These are phyloP conservation scores for Pythium oligandrum DNA, from an alignment of 352 stramenopile species.

Conservation along the genomic window DNA sequence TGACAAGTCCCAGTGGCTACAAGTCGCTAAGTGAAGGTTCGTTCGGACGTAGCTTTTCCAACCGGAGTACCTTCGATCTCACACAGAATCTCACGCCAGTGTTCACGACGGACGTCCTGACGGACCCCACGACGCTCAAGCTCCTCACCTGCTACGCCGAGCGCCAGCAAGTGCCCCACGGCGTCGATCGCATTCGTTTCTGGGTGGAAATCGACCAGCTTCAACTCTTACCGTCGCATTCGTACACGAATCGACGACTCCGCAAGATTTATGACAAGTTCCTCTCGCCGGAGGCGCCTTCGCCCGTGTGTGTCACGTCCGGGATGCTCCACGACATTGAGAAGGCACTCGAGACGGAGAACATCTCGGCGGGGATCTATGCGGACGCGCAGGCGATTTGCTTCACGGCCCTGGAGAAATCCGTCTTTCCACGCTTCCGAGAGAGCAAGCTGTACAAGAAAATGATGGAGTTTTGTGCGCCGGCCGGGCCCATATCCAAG, in stretches of 20 bases:
- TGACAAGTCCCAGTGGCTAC: not conserved
- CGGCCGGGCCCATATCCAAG: not conserved
- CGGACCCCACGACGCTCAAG: conserved; percentile 65
- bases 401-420: conserved; percentile 59
- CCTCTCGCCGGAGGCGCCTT: conserved; percentile 57
- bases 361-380: conserved; percentile 71
- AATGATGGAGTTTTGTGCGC: conserved; percentile 71
- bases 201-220: conserved; percentile 82
- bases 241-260: conserved; percentile 73
- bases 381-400: conserved; percentile 59
- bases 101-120: conserved; percentile 78
- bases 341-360: conserved; percentile 48
- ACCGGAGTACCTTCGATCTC: conserved; percentile 34
- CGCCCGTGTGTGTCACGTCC: conserved; percentile 66
- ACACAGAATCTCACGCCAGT: conserved; percentile 69
- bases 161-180: conserved; percentile 46
- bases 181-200: conserved; percentile 64
- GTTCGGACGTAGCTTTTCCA: not conserved
- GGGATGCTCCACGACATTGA: conserved; percentile 72
- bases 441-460: conserved; percentile 73
- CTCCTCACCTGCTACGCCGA: conserved; percentile 64
- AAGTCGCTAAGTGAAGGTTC: conserved; percentile 8
- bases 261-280: conserved; percentile 88
- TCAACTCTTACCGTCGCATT: conserved; percentile 64
- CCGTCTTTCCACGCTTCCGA: conserved; percentile 70